Base-by-base conservation (phyloP, 1,284 basidiomycete genomes). In the Cutaneotrichosporon spelunceum region DNA sequence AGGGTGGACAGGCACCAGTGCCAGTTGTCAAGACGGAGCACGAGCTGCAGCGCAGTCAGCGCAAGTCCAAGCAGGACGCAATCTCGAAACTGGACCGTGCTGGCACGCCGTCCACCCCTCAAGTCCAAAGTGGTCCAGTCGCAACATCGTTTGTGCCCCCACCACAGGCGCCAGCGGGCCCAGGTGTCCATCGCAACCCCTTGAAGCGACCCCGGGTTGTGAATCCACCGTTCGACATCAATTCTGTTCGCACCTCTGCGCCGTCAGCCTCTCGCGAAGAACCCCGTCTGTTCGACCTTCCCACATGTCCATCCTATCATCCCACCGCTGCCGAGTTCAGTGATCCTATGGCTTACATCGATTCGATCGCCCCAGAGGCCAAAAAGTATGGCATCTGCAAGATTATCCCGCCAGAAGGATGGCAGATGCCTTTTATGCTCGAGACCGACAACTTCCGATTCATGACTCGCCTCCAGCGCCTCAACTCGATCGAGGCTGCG, bases 401-500 rank as follows among this genome's bases (percentile, higher is more conserved):
- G 82, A 87, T 99, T 64, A 85, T 98, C 23, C 96, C 96, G 61
- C 96, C 96, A 1, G 82, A 85, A 63, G 91, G 87, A 39, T 99
- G 96, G 96, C 86, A 88, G 69, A 95, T 97, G 86, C 92, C 94
- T 16, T 99, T 97, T 78, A 88, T 91, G n/a, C 89, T 94, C 49
- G 89, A 98, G 76, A 92, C 93, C 33, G 89, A 93, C 84, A 70
- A 67, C 64, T 79, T 78, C 70, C 75, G 77, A 61, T 99, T 99
- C 82, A 93, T 91, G 79, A 99, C 95, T 55, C 87, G 96, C 56
- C 82, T 98, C 54, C 94, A 98, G 81, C 87, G 90, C 61, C 84
- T 99, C 72, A 98, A 98, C 78, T 93, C 92, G 67, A 93, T 99
- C 69, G 95, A 97, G 80, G 96, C 96, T 16, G 91, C 93, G 56